Evolutionary conservation across 2,329 filamentous ascomycete species (phyloP), one percentile per base, ranked within the genome.

Genomic region (Fusarium nygamai): DNA sequence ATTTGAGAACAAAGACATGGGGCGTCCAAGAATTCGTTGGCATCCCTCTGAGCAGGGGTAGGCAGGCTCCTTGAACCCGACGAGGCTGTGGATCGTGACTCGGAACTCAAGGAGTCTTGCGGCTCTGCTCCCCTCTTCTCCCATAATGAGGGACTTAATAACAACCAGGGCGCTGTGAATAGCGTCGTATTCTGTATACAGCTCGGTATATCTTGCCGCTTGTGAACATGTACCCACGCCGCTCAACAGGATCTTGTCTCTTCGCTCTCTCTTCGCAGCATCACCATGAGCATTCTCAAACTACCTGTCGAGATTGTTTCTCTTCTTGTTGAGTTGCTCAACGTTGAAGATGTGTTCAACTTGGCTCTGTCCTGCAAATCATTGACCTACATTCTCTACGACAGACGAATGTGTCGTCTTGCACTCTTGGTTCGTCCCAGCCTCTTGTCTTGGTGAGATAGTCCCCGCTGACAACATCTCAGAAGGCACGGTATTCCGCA

Each of bases 301-400:
- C 67, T 93, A 19, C 91, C 92, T 1, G 91, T 89, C 77, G 92
- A 94, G 81, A 84, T 93, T n/a, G 82, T 92, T 34, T 88, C 88
- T 57, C 85, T 88, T 59, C 87, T 93, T 59, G 85, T 87, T 13
- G 83, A 83, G 12, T 82, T 85, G 63, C 84, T 94, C 41, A 84
- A 87, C 24, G 82, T 91, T 33, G 85, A 89, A 53, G 90, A 92
- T 72, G 84, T 90, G 44, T 86, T 90, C 67, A 84, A 88, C 69
- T 82, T 93, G 48, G 86, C 88, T 46, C 83, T 85, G 51, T 86
- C 86, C 47, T 89, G 88, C 69, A 84, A 81, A 11, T 83, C 85
- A 27, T 84, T 93, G 38, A 82, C 84, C 64, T 85, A 82, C 38
- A 78, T 91, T 16, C 78, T 91, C 47, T 79, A 83, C 14, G 88